Evolutionary conservation across 208 protist species (phyloP).

Genomic region (Acanthamoeba sp.): DNA sequence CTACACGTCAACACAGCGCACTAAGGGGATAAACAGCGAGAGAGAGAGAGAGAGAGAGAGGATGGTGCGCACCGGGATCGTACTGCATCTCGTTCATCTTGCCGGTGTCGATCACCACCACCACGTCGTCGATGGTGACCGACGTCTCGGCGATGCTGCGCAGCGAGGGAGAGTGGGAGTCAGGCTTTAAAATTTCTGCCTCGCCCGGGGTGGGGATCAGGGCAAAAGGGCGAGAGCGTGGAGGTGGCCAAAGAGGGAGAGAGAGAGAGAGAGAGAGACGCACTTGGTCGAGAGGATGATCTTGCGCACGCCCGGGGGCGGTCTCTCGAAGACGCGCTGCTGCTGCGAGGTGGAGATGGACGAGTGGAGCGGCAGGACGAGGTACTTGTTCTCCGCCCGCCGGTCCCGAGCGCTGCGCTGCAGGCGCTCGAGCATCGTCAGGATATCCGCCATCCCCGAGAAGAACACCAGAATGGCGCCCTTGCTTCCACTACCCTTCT

Average conservation of each 20-base stretch:
- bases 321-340: slow-evolving; percentile 93
- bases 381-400: slow-evolving; percentile 19
- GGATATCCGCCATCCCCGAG: slow-evolving; percentile 96
- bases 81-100: slow-evolving; percentile 95
- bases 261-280: background rate
- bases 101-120: slow-evolving; percentile 97
- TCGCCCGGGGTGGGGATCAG: too few relatives aligned
- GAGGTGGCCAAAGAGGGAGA: background rate
- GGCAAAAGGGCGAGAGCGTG: too few relatives aligned
- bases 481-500: slow-evolving; percentile 6
- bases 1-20: too few relatives aligned
- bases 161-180: background rate
- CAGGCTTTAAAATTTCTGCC: too few relatives aligned
- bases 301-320: slow-evolving; percentile 94
- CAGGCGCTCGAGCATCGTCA: slow-evolving; percentile 92
- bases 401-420: background rate
- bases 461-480: slow-evolving; percentile 97
- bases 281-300: slow-evolving; percentile 96
- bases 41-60: background rate
- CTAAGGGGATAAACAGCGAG: too few relatives aligned
- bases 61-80: slow-evolving; percentile 68
- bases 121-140: slow-evolving; percentile 98
- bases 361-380: slow-evolving; percentile 95
- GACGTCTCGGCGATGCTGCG: slow-evolving; percentile 97
- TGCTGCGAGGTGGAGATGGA: slow-evolving; percentile 94